Base-by-base conservation (phyloP, 108 stramenopile species). In the Mediolabrus comicus region DNA sequence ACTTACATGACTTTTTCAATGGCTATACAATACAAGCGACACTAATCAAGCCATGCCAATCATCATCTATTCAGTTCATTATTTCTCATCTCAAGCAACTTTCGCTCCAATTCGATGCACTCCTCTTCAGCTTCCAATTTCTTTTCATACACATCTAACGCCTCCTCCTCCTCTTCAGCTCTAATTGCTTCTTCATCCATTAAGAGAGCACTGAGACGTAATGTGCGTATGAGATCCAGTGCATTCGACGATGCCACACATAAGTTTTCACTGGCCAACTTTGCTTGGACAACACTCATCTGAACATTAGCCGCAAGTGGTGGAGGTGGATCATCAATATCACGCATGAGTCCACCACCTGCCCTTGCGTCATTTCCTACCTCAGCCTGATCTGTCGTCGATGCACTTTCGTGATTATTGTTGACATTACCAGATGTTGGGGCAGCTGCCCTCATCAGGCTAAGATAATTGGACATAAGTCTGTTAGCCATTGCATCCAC, bases 401-500 rank as follows among this genome's bases (percentile, higher is more conserved):
- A 31, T 14, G 4, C 30, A 53, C 74, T 41, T 27, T 74, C 82
- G 65, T 38, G 69, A 39, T 24, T 65, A 72, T 41, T 55, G 59
- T 71, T 64, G 87, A 59, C 9, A 0, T 1, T 22, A 49, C 22
- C 46, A 1, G 82, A 22, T 8, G 73, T 71, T 9, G 92, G 85
- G 9, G 89, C 79, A 9, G 89, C 90, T 25, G 93, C 80, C 17
- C 86, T 68, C 9, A 95, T 60, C n/a, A 95, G 63, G 41, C 85
- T 87, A 25, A 86, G 71, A 65, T 95, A 95, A 53, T 95, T 90
- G 1, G 87, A 90, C 49, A 87, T 85, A 5, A 94, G 65, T 22
- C 93, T 86, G 79, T 95, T 95, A 86, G 86, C 84, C 0, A 89
- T 92, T 17, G 90, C 88, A 62, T 90, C 91, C 49, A 95, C 80